Evolutionary conservation across 331 rosid genomes (phyloP).

Genomic region (Malus hybrid): DNA sequence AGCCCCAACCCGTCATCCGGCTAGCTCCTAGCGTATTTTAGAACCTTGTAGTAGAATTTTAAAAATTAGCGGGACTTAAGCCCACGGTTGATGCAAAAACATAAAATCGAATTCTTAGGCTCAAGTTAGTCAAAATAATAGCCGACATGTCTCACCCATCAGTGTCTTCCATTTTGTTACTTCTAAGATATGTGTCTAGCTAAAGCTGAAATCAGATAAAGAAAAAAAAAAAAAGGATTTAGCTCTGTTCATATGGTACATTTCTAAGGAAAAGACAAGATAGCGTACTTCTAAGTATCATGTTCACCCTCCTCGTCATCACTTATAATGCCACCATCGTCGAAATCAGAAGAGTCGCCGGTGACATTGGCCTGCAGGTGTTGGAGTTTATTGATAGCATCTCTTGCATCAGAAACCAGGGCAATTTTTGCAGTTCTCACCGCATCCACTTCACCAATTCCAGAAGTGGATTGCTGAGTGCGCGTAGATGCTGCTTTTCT

Average conservation of each 20-base stretch:
- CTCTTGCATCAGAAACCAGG: conserved; percentile 67
- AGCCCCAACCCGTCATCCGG: fast-evolving
- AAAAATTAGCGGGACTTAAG: no score
- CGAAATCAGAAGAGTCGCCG: conserved; percentile 19
- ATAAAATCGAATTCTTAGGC: neutral
- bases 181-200: neutral
- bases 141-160: neutral
- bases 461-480: conserved; percentile 1
- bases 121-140: neutral
- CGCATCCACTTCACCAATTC: conserved; percentile 18
- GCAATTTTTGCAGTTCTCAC: conserved; percentile 63
- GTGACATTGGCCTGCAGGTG: conserved; percentile 23
- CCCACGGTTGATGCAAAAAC: neutral
- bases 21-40: no score
- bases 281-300: conserved; percentile 13
- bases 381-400: conserved; percentile 54
- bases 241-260: neutral
- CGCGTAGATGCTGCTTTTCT: conserved; percentile 39
- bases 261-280: neutral
- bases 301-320: conserved; percentile 20
- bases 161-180: neutral
- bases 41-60: no score
- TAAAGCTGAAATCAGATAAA: neutral
- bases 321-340: conserved; percentile 20
- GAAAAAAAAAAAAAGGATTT: no score